Evolutionary conservation across 768 basidiomycete genomes (phyloP).

Genomic region (Leccinum imitatum): DNA sequence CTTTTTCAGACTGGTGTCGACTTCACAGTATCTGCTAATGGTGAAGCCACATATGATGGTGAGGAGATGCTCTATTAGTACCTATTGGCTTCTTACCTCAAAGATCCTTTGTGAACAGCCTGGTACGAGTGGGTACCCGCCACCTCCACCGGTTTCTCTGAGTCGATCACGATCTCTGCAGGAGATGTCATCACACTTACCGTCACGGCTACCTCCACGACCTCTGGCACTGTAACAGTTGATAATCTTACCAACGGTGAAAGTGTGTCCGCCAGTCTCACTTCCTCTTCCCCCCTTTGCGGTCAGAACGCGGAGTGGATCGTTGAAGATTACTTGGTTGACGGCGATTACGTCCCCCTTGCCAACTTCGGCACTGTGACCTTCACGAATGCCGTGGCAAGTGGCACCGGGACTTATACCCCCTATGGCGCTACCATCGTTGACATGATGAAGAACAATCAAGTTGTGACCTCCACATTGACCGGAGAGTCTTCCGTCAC

Average conservation of each 20-base stretch:
- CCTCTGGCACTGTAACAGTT: not conserved
- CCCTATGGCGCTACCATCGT: slow-evolving; percentile 1
- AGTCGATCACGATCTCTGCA: slow-evolving; percentile 1
- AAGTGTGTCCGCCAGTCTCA: not conserved
- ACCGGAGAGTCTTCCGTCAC: slow-evolving; percentile 1
- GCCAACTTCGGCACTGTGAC: slow-evolving; percentile 8
- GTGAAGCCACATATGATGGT: not conserved
- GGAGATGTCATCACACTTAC: slow-evolving; percentile 10
- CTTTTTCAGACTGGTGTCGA: slow-evolving; percentile 9
- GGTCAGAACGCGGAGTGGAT: slow-evolving; percentile 15
- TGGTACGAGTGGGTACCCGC: slow-evolving; percentile 15
- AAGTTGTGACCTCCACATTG: slow-evolving; percentile 4
- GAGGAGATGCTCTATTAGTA: too few species aligned
- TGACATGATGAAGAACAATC: slow-evolving; percentile 2
- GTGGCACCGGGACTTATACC: not conserved
- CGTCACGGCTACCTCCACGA: not conserved
- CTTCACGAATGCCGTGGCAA: slow-evolving; percentile 2
- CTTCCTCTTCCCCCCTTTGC: not conserved
- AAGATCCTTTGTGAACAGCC: not conserved
- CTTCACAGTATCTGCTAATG: not conserved
- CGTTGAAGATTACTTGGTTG: slow-evolving; percentile 1
- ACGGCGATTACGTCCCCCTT: not conserved
- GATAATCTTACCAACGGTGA: slow-evolving; percentile 2
- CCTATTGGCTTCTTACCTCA: too few species aligned
- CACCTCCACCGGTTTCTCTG: not conserved